Base-by-base conservation (phyloP, 352 stramenopile species). In the Pythium scleroteichum region DNA sequence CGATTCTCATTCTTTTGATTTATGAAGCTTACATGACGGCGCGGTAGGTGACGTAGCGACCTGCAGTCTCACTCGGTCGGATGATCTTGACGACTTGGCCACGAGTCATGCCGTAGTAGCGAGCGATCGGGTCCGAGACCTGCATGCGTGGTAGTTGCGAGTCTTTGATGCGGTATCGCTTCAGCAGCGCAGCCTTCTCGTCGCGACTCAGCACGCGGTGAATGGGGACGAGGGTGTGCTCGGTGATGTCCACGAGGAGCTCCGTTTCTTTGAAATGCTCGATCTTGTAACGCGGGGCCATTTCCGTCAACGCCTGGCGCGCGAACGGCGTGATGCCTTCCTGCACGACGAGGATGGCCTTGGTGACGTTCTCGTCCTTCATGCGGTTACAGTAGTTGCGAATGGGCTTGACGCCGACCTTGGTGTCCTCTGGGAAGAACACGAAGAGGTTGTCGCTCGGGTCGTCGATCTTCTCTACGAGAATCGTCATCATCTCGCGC, bases 51-150 rank as follows among this genome's bases (percentile, higher is more conserved):
- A 99, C 97, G 79, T 99, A 99, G 22, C 97, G 90, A 16, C 98
- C 98, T 42, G 98, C 98, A 38, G 98, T 99, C 77, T 99, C 98
- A 69, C 86, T 98, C 16, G 97, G 96, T 65, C 98, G 88, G 75
- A 99, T 99, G 80, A 99, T 99, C 79, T 99, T 99, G 35, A 99
- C 97, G 40, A 99, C 97, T 66, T 99, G 85, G 26, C 97, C 97
- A 57, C 95, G 87, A 54, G 95, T 94, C 89, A 99, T 97, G 47
- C 85, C 85, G 58, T 94, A 95, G 84, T 99, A 99, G 49, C 97
- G 85, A 27, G 97, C 97, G 40, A 99, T 98, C 27, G 98, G 98
- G 87, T 99, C 98, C 53, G 95, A 98, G 6, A 95, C 84, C 74
- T 99, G 97, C 84, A 99, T 99, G 40, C 98, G 87, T 32, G 98